A percentile compares a stretch with the other conserved stretches of the same genome.
Conservation (phyloP, 1,139 yeast species). For the Tardiomyces digboiensis region DNA sequence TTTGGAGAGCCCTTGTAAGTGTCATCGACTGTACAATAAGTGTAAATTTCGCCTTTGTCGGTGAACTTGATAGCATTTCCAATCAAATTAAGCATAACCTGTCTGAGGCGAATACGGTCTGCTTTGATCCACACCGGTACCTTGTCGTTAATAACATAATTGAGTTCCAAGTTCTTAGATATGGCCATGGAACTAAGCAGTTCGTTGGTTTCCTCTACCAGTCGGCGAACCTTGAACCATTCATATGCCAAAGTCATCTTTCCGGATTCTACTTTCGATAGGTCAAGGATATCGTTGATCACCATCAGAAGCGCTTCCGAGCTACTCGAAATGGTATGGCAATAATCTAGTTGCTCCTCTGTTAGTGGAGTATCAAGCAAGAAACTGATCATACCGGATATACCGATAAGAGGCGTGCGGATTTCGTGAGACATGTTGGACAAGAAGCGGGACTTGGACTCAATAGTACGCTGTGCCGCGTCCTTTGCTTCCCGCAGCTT, state of each 20-base stretch:
- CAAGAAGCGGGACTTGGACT: constrained; percentile 82
- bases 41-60: constrained; percentile 53
- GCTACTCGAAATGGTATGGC: constrained; percentile 68
- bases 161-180: constrained; percentile 62
- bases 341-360: constrained; percentile 74
- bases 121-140: constrained; percentile 81
- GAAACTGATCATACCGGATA: constrained; percentile 91
- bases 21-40: constrained; percentile 18
- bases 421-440: constrained; percentile 91
- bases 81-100: constrained; percentile 80
- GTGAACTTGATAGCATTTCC: constrained; percentile 86
- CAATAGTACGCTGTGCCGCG: constrained; percentile 87
- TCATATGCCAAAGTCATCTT: constrained; percentile 75
- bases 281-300: constrained; percentile 73
- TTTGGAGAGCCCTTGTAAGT: no score
- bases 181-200: constrained; percentile 73
- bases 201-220: constrained; percentile 72
- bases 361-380: constrained; percentile 73
- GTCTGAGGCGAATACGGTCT: constrained; percentile 80
- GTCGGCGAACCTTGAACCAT: constrained; percentile 65
- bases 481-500: constrained; percentile 77
- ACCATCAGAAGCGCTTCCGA: constrained; percentile 70
- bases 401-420: constrained; percentile 88
- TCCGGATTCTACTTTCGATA: constrained; percentile 77
- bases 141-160: constrained; percentile 67